Conservation (phyloP, 805 yeast species). For the Candida incommunis region DNA sequence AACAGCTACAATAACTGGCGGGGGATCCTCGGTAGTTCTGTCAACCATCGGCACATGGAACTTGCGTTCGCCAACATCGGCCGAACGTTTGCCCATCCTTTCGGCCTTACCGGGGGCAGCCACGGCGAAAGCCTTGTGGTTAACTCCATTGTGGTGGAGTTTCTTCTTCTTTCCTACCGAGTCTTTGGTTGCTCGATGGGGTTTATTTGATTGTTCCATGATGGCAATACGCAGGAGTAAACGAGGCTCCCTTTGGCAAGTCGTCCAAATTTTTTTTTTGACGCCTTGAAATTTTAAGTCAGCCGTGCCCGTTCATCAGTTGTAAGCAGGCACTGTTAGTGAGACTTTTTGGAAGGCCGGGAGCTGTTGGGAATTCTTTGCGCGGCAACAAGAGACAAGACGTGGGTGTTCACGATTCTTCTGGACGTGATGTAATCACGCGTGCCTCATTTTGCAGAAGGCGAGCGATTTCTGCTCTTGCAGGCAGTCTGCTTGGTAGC, state of each 20-base stretch:
- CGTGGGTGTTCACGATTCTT: no score
- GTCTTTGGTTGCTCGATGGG: conserved; percentile 53
- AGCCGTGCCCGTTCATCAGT: not conserved
- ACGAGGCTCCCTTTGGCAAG: no score
- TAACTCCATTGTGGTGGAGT: conserved; percentile 73
- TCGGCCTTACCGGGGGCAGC: conserved; percentile 78
- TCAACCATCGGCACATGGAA: conserved; percentile 97
- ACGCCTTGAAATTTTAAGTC: conserved; percentile 1
- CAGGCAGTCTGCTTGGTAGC: no score
- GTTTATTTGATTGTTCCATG: conserved; percentile 58
- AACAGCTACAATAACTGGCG: conserved; percentile 90
- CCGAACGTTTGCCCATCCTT: conserved; percentile 68
- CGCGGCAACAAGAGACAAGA: no score
- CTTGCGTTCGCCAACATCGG: conserved; percentile 68
- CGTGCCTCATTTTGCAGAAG: no score
- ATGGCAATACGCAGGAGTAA: no score
- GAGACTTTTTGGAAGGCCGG: no score
- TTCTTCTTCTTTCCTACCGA: conserved; percentile 61
- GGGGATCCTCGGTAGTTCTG: conserved; percentile 95
- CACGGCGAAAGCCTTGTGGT: conserved; percentile 75
- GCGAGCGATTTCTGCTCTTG: no score
- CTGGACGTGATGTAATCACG: no score
- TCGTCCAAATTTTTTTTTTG: not conserved
- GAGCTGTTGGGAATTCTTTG: no score
- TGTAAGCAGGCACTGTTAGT: no score